Evolutionary conservation across 2,329 filamentous ascomycete genomes (phyloP), one percentile per base, ranked within the genome.

Genomic region (Metarhizium robertsii): DNA sequence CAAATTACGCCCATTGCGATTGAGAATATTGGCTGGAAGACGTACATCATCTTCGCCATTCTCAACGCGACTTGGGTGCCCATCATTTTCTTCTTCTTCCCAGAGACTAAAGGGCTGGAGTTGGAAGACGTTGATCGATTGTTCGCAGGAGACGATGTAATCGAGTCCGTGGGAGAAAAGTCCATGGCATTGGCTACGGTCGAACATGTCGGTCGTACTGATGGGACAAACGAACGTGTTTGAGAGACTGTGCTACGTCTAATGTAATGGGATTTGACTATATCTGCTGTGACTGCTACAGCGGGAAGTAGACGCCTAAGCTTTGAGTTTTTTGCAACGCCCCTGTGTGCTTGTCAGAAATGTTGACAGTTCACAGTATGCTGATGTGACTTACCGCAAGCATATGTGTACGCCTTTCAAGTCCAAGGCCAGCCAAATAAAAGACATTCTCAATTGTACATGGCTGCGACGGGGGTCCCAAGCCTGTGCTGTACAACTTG

Each of bases 101-200:
- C 65, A 0, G 65, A 68, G 36, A 67, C 66, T 3, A 67, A 66
- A 40, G 64, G 64, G 0, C 56, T 73, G 57, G 60, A 74, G 71
- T 60, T 79, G 69, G 54, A 81, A 69, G 59, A 70, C 65, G 62
- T 73, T 72, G 55, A 73, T 63, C 3, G 66, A 65, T 59, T 72
- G 10, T 60, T 61, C 50, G 55, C 53, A 7, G 47, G 20, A 6
- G 56, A 59, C 0, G 47, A 54, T 65, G 11, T 67, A 64, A 11
- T 67, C 55, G 0, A 45, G 3, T 49, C 38, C 13, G 10, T 40
- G 14, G 38, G 38, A 16, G 38, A 40, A 13, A 40, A 40, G 38
- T 40, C 38, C 14, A 40, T 16, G 38, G 13, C 38, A 16, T 40
- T 40, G 38, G 38, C 38, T 11, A 13, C 14, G 38, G 38, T 40